Percentiles rank a stretch among this genome's conserved stretches.
phyloP scores from a whole-genome alignment of 768 basidiomycete species.

The Trametopsis cervina region DNA sequence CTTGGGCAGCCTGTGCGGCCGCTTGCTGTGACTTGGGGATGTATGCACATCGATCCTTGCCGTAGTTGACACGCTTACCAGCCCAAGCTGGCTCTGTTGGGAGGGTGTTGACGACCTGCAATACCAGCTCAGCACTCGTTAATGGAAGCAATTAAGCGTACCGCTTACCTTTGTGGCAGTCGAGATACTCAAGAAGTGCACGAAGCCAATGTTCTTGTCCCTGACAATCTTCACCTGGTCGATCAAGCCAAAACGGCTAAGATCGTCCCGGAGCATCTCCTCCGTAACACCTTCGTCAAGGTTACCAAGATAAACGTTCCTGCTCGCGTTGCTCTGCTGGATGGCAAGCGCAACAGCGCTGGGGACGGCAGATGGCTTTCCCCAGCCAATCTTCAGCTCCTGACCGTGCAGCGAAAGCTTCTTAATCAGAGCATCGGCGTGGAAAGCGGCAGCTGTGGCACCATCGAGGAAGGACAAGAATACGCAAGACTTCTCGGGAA shows the following conservation, averaged over 20 bases:
- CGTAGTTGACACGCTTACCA: constrained; percentile 95
- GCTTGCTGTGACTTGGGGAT: constrained; percentile 94
- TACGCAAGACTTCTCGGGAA: constrained; percentile 95
- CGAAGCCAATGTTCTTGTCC: constrained; percentile 99
- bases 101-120: constrained; percentile 86
- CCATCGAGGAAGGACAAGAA: constrained; percentile 98
- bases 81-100: constrained; percentile 91
- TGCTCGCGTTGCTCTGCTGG: constrained; percentile 83
- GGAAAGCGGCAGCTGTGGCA: constrained; percentile 90
- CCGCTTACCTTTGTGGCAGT: constrained; percentile 92
- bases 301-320: constrained; percentile 96
- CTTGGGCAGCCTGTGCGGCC: constrained; percentile 80
- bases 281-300: constrained; percentile 88
- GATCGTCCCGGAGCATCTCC: constrained; percentile 85
- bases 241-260: constrained; percentile 89
- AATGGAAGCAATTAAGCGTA: neutral
- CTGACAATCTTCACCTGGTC: constrained; percentile 99
- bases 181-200: constrained; percentile 94
- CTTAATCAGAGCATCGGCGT: constrained; percentile 94
- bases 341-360: constrained; percentile 84
- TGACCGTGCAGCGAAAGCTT: constrained; percentile 90
- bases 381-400: constrained; percentile 99
- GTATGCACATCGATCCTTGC: constrained; percentile 97
- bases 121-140: neutral
- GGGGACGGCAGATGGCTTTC: constrained; percentile 87